These are phyloP conservation scores for Neoascochyta sp. DNA, from an alignment of 2,329 filamentous ascomycete genomes.

Conservation along the genomic window DNA sequence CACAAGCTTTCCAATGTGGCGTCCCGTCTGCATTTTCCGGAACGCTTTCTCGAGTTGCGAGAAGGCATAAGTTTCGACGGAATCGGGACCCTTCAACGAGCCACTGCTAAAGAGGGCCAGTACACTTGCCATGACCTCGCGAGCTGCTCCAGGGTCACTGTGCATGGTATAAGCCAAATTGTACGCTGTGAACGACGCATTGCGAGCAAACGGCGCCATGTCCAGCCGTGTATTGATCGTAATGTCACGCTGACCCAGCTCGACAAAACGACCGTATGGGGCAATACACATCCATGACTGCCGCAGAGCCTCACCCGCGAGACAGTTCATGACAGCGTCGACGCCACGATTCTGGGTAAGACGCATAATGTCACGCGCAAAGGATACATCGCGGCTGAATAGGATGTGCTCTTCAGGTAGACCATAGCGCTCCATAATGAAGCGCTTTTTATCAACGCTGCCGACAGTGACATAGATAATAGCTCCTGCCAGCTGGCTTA, in stretches of 20 bases:
- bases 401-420: slow-evolving; percentile 12
- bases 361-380: slow-evolving; percentile 10
- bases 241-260: slow-evolving; percentile 12
- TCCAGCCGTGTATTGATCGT: slow-evolving; percentile 7
- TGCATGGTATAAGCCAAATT: slow-evolving; percentile 23
- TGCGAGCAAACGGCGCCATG: slow-evolving; percentile 17
- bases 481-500: slow-evolving; percentile 1
- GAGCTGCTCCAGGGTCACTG: not conserved
- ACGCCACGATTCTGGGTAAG: slow-evolving; percentile 24
- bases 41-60: not conserved
- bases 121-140: not conserved
- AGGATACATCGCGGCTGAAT: slow-evolving; percentile 16
- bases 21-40: not conserved
- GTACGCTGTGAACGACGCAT: slow-evolving; percentile 14
- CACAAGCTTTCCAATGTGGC: not conserved
- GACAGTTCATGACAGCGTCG: slow-evolving; percentile 30
- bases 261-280: slow-evolving; percentile 16
- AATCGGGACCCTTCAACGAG: not conserved
- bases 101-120: not conserved
- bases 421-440: slow-evolving; percentile 6
- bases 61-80: not conserved
- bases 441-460: slow-evolving; percentile 1
- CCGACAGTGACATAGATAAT: slow-evolving; percentile 3
- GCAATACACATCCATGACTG: slow-evolving; percentile 48
- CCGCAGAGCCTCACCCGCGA: slow-evolving; percentile 24